These are phyloP conservation scores for Tillandsia fasciculata DNA, from an alignment of 176 grass and related monocot species.

Conservation along the genomic window DNA sequence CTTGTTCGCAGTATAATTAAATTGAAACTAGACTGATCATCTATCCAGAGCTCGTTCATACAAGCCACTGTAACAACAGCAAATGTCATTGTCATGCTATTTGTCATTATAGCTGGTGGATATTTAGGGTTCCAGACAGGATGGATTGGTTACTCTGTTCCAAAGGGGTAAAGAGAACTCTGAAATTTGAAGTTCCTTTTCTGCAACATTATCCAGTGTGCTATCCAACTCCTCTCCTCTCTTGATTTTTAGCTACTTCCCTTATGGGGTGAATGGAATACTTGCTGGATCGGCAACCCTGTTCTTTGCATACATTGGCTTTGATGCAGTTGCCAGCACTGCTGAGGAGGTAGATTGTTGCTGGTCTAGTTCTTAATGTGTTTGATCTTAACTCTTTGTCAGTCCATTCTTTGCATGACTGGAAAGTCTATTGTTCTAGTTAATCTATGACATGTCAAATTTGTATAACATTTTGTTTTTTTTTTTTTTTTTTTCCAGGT, in stretches of 20 bases:
- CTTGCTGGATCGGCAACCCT: conserved; percentile 77
- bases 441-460: background rate
- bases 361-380: background rate
- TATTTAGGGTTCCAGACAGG: conserved; percentile 83
- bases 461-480: background rate
- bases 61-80: conserved; percentile 64
- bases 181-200: background rate
- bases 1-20: background rate
- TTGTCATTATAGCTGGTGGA: conserved; percentile 70
- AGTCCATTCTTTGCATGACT: background rate
- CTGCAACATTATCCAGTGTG: conserved; percentile 3
- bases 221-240: conserved; percentile 14
- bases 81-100: conserved; percentile 76
- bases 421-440: background rate
- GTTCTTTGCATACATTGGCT: conserved; percentile 93
- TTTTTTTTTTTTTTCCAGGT: conserved; percentile 39
- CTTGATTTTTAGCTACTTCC: conserved; percentile 56
- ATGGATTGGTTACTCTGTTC: conserved; percentile 56
- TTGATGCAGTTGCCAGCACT: conserved; percentile 65
- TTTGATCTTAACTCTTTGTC: background rate
- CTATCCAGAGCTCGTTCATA: conserved; percentile 62
- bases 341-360: conserved; percentile 51
- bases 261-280: conserved; percentile 55
- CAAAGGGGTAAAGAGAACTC: conserved; percentile 44
- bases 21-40: background rate